Evolutionary conservation across 108 stramenopile genomes (phyloP), one percentile per base, ranked within the genome.

Genomic region (Hondaea fermentalgiana): DNA sequence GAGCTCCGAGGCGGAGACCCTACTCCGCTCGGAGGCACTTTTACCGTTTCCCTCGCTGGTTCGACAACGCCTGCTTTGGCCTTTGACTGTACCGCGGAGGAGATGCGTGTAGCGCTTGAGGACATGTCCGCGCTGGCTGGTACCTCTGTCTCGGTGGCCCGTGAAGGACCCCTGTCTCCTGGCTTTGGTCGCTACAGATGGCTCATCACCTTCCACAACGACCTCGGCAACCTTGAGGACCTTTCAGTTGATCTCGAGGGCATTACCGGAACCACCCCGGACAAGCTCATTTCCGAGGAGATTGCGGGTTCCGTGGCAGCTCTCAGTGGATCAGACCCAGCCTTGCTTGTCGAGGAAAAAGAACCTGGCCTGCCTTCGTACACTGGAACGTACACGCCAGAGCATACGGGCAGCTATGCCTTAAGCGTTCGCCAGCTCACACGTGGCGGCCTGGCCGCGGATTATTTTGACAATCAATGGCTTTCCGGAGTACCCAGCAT

Each of bases 391-490:
- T 97, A 96, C 88, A 89, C 87, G n/a, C 94, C 95, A 5, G 55
- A 90, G 25, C 23, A 51, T 8, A 88, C 93, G 43, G 96, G 96
- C 3, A 60, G 72, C 43, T 95, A 94, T 72, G 87, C 92, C 45
- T 93, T 96, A 17, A 91, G 92, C 35, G 95, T 97, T 47, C 72
- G 89, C 57, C 96, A 96, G 87, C 90, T 97, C 43, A 58, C 92
- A 59, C 87, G 83, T 19, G 96, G 96, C 17, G 96, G 96, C n/a
- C 89, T 97, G 51, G 72, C 69, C 44, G 96, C 91, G 3, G 88
- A 88, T 35, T 97, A 96, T 88, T 97, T 93, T 89, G 96, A 97
- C 87, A 96, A 96, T 88, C 95, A 95, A 88, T 97, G 96, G 95
- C 90, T 97, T 4, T 76, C 91, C 14, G 96, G 93, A 5, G 72